Evolutionary conservation across 2,329 filamentous ascomycete genomes (phyloP).

Genomic region (Tolypocladium pustulatum): DNA sequence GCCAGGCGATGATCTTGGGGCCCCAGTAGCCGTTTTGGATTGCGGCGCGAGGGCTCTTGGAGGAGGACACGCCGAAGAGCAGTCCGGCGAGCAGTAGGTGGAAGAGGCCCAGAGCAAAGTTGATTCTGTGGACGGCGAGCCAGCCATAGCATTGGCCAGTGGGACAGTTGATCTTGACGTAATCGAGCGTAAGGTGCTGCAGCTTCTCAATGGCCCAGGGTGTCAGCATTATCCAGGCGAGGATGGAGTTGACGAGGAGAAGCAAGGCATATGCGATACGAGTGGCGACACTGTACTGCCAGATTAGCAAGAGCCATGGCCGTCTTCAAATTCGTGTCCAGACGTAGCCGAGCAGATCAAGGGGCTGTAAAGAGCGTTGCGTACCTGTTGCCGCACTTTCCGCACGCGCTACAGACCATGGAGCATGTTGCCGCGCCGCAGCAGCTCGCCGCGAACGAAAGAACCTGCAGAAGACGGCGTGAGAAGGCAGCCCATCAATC

Average conservation of each 20-base stretch:
- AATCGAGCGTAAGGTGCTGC: conserved; percentile 83
- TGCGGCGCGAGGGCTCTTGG: conserved; percentile 75
- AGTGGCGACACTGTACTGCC: conserved; percentile 67
- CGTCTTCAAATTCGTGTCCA: conserved; percentile 1
- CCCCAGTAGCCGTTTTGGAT: conserved; percentile 99
- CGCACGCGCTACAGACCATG: conserved; percentile 88
- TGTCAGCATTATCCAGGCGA: conserved; percentile 99
- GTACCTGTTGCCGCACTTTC: conserved; percentile 92
- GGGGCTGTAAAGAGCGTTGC: not conserved
- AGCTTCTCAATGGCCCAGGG: conserved; percentile 97
- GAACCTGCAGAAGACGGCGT: conserved; percentile 37
- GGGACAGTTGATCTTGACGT: conserved; percentile 88
- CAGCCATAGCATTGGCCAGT: conserved; percentile 90
- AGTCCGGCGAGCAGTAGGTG: conserved; percentile 79
- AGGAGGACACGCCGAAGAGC: conserved; percentile 76
- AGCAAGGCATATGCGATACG: conserved; percentile 94
- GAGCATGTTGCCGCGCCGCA: conserved; percentile 96
- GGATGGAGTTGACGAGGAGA: conserved; percentile 88
- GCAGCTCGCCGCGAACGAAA: conserved; percentile 77
- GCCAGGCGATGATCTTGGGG: conserved; percentile 85
- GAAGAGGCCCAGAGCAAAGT: conserved; percentile 92
- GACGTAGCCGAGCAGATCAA: not conserved
- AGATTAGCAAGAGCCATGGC: not conserved
- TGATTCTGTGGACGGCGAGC: conserved; percentile 93
- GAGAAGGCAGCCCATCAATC: not conserved